These are phyloP conservation scores for Aspergillus conjunctus DNA, from an alignment of 495 filamentous ascomycete genomes.

Conservation along the genomic window DNA sequence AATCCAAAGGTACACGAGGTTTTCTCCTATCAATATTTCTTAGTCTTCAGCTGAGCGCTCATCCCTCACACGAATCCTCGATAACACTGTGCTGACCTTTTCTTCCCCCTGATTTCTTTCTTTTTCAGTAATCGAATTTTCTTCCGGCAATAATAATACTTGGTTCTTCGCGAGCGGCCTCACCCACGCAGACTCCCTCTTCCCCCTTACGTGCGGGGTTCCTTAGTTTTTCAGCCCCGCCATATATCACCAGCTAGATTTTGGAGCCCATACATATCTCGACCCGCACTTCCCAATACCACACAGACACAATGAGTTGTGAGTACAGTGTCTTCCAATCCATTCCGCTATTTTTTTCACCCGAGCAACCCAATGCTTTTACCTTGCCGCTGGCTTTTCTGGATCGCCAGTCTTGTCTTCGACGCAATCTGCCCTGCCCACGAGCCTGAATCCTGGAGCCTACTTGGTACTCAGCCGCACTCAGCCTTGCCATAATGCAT, in stretches of 20 bases:
- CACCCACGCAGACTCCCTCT: neutral
- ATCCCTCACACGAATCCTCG: neutral
- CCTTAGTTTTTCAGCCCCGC: slow-evolving; percentile 25
- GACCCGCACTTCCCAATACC: slow-evolving; percentile 10
- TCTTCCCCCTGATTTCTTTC: neutral
- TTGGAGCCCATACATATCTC: neutral
- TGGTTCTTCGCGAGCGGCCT: neutral
- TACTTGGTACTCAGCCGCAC: slow-evolving; percentile 14
- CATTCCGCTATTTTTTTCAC: neutral
- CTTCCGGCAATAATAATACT: neutral
- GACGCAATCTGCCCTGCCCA: slow-evolving; percentile 11
- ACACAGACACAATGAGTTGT: slow-evolving; percentile 50
- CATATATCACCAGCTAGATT: slow-evolving; percentile 19
- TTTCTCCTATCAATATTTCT: neutral
- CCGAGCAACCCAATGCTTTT: neutral
- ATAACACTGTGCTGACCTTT: neutral
- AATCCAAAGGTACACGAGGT: neutral
- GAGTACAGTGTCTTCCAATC: slow-evolving; percentile 31
- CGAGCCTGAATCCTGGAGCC: slow-evolving; percentile 14
- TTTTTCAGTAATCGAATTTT: neutral
- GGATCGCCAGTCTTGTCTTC: slow-evolving; percentile 8
- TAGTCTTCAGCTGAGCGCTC: neutral
- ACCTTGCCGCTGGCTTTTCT: slow-evolving; percentile 5
- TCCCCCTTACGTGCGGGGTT: slow-evolving; percentile 29
- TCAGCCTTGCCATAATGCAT: slow-evolving; percentile 13